These are phyloP conservation scores for Endogone sp. DNA, from an alignment of 192 early-diverging fungal species.

Conservation along the genomic window DNA sequence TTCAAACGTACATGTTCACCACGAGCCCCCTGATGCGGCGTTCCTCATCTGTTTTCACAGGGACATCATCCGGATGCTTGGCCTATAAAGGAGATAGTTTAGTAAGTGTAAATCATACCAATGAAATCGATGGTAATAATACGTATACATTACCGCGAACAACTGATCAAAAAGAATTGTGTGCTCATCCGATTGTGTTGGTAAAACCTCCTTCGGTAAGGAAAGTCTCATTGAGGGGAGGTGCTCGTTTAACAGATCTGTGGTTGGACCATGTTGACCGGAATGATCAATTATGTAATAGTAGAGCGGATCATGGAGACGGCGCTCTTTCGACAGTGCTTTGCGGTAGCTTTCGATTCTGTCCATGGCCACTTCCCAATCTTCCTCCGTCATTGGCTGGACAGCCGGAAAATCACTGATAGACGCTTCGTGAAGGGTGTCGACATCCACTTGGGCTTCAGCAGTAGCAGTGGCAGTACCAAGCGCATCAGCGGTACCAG, in stretches of 20 bases:
- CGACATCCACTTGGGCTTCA: neutral
- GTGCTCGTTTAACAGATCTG: constrained; percentile 2
- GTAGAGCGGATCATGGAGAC: constrained; percentile 6
- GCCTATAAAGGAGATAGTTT: constrained; percentile 1
- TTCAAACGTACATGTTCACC: constrained; percentile 5
- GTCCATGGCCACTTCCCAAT: neutral
- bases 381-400: neutral
- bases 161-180: constrained; percentile 8
- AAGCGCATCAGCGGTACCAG: neutral
- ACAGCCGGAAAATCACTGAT: neutral
- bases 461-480: neutral
- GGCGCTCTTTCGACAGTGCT: neutral
- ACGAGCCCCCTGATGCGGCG: constrained; percentile 1
- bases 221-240: neutral
- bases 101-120: neutral
- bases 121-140: neutral
- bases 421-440: neutral
- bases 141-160: constrained; percentile 8
- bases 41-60: neutral
- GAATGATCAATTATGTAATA: constrained; percentile 18
- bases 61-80: constrained; percentile 6
- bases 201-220: constrained; percentile 2
- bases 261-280: constrained; percentile 11
- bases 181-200: constrained; percentile 2
- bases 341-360: neutral